Conservation (phyloP, 2,329 filamentous ascomycete species). For the Colletotrichum australisinense region DNA sequence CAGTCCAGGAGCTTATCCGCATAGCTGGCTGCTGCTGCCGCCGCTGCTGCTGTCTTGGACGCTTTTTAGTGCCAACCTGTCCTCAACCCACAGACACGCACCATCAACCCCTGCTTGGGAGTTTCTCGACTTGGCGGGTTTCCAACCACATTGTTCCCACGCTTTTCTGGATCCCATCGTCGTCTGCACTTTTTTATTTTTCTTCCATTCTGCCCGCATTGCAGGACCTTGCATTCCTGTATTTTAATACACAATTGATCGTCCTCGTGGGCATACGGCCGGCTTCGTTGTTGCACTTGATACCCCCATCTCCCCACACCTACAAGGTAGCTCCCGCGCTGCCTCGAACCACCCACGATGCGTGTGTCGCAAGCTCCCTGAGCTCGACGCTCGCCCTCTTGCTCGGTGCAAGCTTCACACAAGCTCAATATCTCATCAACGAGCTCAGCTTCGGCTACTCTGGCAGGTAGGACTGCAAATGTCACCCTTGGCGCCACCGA, state of each 20-base stretch:
- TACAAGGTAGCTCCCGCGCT: constrained; percentile 15
- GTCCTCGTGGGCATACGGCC: constrained; percentile 27
- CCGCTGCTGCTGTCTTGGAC: constrained; percentile 1
- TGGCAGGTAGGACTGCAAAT: constrained; percentile 61
- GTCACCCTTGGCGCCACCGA: background rate
- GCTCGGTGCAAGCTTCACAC: constrained; percentile 60
- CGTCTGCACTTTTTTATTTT: constrained; percentile 23
- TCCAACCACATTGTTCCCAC: constrained; percentile 30
- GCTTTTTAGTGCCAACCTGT: constrained; percentile 42
- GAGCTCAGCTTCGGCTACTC: constrained; percentile 83
- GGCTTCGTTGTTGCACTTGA: constrained; percentile 29
- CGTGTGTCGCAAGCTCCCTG: constrained; percentile 45
- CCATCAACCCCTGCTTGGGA: constrained; percentile 28
- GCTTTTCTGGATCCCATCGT: constrained; percentile 25
- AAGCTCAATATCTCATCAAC: constrained; percentile 76
- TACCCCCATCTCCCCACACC: constrained; percentile 10
- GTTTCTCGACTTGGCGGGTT: constrained; percentile 30
- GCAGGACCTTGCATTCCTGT: constrained; percentile 27
- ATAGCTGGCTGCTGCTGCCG: background rate
- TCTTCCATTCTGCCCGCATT: constrained; percentile 21
- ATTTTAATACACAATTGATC: constrained; percentile 34
- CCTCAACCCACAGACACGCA: constrained; percentile 38
- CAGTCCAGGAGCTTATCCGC: background rate
- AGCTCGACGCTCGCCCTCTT: constrained; percentile 52
- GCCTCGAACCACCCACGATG: constrained; percentile 50